Conservation (phyloP, 2,329 filamentous ascomycete species). For the Amylocarpus encephaloides region DNA sequence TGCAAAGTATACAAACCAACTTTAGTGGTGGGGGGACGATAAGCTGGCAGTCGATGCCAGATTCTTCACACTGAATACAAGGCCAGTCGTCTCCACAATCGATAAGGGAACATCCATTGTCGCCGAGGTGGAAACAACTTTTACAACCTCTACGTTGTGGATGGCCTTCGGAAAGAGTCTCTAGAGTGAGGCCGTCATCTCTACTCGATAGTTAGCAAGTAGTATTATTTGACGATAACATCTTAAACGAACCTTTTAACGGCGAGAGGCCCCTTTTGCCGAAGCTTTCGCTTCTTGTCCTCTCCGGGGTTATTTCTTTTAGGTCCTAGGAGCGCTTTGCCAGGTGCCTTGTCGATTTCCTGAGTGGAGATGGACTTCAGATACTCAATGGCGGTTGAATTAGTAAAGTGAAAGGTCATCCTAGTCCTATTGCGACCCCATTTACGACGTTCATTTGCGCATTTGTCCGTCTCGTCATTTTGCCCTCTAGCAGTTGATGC, state of each 20-base stretch:
- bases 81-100: constrained; percentile 19
- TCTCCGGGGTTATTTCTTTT: constrained; percentile 6
- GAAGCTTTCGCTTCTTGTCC: neutral
- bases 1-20: constrained; percentile 20
- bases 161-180: constrained; percentile 15
- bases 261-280: neutral
- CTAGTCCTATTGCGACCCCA: constrained; percentile 9
- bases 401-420: constrained; percentile 13
- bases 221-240: neutral
- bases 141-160: constrained; percentile 26
- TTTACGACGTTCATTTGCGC: neutral
- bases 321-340: constrained; percentile 1
- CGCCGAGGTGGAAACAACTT: constrained; percentile 20
- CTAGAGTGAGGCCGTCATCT: constrained; percentile 20
- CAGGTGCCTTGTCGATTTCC: neutral
- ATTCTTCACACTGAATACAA: constrained; percentile 24
- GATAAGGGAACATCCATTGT: constrained; percentile 25
- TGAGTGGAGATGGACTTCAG: constrained; percentile 10
- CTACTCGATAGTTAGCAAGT: constrained; percentile 7
- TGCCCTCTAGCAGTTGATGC: neutral
- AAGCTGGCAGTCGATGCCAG: constrained; percentile 18
- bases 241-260: neutral
- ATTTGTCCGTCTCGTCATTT: neutral
- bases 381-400: constrained; percentile 13
- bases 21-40: constrained; percentile 20